Evolutionary conservation across 441 rosid species (phyloP), one percentile per base, ranked within the genome.

Genomic region (Euphorbia celastroides): DNA sequence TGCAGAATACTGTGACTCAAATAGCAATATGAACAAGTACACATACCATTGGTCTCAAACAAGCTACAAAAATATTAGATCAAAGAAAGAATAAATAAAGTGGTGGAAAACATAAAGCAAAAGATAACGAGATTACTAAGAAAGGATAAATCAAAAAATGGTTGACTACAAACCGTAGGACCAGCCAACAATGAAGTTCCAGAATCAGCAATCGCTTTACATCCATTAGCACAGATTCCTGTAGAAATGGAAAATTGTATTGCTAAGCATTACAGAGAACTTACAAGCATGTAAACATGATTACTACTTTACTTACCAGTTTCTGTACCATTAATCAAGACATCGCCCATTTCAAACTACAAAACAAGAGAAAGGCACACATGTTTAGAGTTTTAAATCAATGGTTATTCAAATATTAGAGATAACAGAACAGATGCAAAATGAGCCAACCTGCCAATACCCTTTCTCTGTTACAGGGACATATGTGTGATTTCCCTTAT

Each of bases 111-210:
- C 13, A 31, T 16, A 28, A 28, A 26, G 56, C 17, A 63, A 28
- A 27, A 28, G 32, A 28, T 28, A 34, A 23, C 5, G 68, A 64
- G 20, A 55, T 13, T 30, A 36, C 68, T 3, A 36, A 16, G 9
- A 70, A 19, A 50, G 12, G 44, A 20, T 42, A 10, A 22, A 9
- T 20, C 17, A 30, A 59, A 50, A 30, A 7, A 31, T 9, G 38
- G 46, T 31, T 30, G 38, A 73, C 60, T 62, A 67, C 86, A 58
- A 60, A 88, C 97, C 69, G 90, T 86, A 26, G 97, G 97, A 61
- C 97, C 95, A 32, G 93, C 85, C 79, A 90, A 62, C 81, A 90
- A 69, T 26, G 95, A 90, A 69, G 95, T 90, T 74, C 97, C 95
- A 25, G 95, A 88, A 77, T 90, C 95, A 66, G 90, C 93, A 77